These are phyloP conservation scores for Exophiala xenobiotica DNA, from an alignment of 2,329 filamentous ascomycete species.

Conservation along the genomic window DNA sequence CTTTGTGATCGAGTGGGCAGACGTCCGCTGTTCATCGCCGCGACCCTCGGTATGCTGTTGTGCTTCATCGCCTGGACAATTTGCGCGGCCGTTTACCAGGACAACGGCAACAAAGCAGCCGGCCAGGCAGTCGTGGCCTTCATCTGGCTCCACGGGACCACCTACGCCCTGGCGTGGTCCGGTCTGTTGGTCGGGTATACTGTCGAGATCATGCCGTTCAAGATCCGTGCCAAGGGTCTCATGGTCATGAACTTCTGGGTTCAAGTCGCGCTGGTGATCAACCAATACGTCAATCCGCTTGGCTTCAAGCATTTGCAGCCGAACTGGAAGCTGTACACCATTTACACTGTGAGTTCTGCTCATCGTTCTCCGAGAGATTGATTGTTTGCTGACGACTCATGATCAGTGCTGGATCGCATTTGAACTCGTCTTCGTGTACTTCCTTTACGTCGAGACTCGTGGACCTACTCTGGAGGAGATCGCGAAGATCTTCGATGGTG, in stretches of 20 bases:
- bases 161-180: conserved; percentile 41
- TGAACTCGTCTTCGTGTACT: conserved; percentile 45
- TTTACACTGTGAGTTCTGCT: conserved; percentile 20
- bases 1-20: conserved; percentile 57
- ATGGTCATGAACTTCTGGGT: conserved; percentile 26
- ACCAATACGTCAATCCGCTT: conserved; percentile 23
- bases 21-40: conserved; percentile 55
- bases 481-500: conserved; percentile 68
- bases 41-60: conserved; percentile 40
- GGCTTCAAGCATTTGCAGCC: conserved; percentile 19
- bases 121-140: conserved; percentile 40
- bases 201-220: conserved; percentile 51
- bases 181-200: conserved; percentile 42
- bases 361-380: background rate
- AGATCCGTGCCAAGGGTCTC: conserved; percentile 48
- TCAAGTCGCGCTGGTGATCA: conserved; percentile 22
- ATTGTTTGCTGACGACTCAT: background rate
- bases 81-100: conserved; percentile 38
- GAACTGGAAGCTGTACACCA: conserved; percentile 24
- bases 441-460: conserved; percentile 59
- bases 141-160: conserved; percentile 45
- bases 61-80: conserved; percentile 46
- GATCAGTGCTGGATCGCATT: conserved; percentile 37
- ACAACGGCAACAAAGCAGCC: conserved; percentile 33
- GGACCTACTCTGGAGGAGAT: conserved; percentile 70